Evolutionary conservation across 2,329 filamentous ascomycete species (phyloP).

Genomic region (Colletotrichum neosansevieriae): DNA sequence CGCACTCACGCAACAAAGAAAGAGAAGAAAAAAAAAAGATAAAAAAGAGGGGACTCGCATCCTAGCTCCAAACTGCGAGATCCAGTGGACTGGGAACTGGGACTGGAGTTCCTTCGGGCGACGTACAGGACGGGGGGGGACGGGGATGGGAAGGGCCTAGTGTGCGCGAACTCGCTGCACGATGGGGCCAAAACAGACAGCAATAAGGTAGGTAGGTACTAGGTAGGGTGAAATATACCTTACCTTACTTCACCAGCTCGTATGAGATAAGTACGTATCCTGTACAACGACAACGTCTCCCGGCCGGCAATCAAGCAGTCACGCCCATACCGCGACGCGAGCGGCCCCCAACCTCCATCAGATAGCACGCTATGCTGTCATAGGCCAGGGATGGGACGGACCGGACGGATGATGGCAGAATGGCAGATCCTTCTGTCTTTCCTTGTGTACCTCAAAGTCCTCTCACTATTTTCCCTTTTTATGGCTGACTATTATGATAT

Average conservation of each 20-base stretch:
- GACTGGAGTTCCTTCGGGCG: conserved; percentile 9
- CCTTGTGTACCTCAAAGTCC: conserved; percentile 12
- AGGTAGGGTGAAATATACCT: not conserved
- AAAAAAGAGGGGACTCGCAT: conserved; percentile 4
- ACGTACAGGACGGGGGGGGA: conserved; percentile 2
- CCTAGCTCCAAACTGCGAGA: not conserved
- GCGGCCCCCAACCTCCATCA: conserved; percentile 31
- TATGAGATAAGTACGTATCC: too few relatives aligned
- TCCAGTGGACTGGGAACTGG: conserved; percentile 23
- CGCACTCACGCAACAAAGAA: not conserved
- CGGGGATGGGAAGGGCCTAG: conserved; percentile 8
- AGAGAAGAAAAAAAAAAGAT: not conserved
- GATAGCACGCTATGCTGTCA: conserved; percentile 29
- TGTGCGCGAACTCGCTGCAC: conserved; percentile 3
- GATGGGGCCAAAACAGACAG: conserved; percentile 35
- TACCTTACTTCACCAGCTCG: too few relatives aligned
- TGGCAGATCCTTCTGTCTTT: conserved; percentile 35
- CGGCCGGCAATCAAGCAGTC: conserved; percentile 35
- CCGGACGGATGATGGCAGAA: conserved; percentile 28
- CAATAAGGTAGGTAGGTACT: too few relatives aligned
- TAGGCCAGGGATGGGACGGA: conserved; percentile 33
- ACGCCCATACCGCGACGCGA: conserved; percentile 14
- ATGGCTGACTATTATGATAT: conserved; percentile 25
- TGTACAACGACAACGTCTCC: conserved; percentile 6
- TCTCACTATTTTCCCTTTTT: not conserved